Evolutionary conservation across 495 filamentous ascomycete genomes (phyloP), one percentile per base, ranked within the genome.

Genomic region (Aspergillus mulundensis): DNA sequence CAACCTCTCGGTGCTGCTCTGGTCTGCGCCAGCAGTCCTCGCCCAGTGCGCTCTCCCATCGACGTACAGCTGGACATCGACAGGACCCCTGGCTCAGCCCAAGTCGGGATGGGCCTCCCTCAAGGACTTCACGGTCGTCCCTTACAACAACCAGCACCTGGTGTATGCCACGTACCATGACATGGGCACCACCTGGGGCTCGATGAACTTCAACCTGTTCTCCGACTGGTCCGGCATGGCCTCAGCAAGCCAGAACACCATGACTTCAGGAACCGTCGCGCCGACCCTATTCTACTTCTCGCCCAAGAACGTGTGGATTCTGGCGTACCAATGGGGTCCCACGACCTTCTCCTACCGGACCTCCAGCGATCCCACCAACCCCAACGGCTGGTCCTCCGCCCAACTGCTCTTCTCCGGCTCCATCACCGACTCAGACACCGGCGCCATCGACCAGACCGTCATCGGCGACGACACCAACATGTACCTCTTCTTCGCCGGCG

Each of bases 401-500:
- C 68, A 82, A 51, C 47, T 79, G 3, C 79, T 87, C 36, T 86
- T 82, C 66, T 66, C 73, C 2, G 82, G 83, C 32, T 75, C 58
- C 24, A 80, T 85, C 62, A 56, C 76, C 2, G 71, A 61, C 61
- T 76, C 76, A 8, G 60, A 63, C 62, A 80, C 75, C 1, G 79
- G 80, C 2, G 56, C 64, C 12, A 83, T 87, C 64, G 84, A 86
- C 63, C 81, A 84, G 66, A 77, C 81, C 0, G 52, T 87, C 54
- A 84, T 87, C 57, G 80, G 77, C 51, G 84, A 86, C 68, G 64
- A 59, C 50, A 67, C 61, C 2, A 74, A 76, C 60, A 84, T 85
- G 78, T 85, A 84, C 58, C 74, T 86, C 0, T 87, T 86, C 77
- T 87, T 85, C 49, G 73, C 78, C 0, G 84, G 82, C 5, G 84